These are phyloP conservation scores for Globisporangium rhizosaccharum DNA, from an alignment of 352 stramenopile genomes.

Conservation along the genomic window DNA sequence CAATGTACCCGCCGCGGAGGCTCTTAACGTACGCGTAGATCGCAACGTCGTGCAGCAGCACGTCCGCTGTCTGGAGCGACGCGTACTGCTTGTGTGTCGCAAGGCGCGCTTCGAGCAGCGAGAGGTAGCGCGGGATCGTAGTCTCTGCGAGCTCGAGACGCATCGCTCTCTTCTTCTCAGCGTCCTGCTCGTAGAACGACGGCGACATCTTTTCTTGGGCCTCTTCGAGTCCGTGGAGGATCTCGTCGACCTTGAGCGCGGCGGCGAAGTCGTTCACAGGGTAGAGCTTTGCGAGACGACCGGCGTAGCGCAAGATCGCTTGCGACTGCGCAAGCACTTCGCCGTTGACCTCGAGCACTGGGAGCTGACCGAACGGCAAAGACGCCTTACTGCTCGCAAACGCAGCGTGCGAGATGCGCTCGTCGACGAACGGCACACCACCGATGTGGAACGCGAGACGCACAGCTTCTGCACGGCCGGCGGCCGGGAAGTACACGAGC, in stretches of 20 bases:
- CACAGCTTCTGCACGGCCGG: conserved; percentile 32
- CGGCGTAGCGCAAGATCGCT: conserved; percentile 58
- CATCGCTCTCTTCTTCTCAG: conserved; percentile 25
- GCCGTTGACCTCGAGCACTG: conserved; percentile 36
- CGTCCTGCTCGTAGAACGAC: conserved; percentile 25
- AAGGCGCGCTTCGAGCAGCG: conserved; percentile 8
- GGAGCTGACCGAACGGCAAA: conserved; percentile 45
- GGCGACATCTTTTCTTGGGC: conserved; percentile 23
- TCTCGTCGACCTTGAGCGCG: conserved; percentile 49
- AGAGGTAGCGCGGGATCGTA: conserved; percentile 11
- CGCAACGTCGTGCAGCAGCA: conserved; percentile 26
- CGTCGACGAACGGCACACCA: conserved; percentile 51
- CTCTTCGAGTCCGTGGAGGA: conserved; percentile 36
- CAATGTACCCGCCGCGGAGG: conserved; percentile 22
- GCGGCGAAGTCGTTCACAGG: conserved; percentile 25
- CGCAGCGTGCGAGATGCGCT: conserved; percentile 27
- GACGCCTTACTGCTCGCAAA: conserved; percentile 31
- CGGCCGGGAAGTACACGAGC: conserved; percentile 52
- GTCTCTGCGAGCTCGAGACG: conserved; percentile 9
- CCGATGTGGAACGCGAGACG: conserved; percentile 54
- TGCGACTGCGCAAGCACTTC: conserved; percentile 36
- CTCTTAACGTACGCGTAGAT: conserved; percentile 25
- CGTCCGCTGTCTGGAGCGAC: conserved; percentile 39
- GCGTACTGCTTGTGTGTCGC: conserved; percentile 5
- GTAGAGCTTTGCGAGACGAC: conserved; percentile 44